phyloP scores from a whole-genome alignment of 805 yeast species.

The Saturnispora quitensis region DNA sequence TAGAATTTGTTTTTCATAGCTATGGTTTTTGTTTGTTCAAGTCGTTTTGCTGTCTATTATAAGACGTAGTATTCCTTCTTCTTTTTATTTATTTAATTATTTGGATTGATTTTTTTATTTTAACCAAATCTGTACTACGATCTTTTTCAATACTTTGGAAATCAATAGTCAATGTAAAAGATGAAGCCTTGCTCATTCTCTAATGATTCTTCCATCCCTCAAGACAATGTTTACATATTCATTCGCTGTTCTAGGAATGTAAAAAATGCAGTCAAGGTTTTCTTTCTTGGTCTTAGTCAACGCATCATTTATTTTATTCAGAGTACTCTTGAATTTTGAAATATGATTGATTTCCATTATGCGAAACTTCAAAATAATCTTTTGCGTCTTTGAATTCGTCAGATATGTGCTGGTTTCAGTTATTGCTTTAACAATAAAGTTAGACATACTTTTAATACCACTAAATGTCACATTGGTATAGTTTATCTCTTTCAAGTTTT shows the following conservation, averaged over 20 bases:
- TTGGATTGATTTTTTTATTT: neutral
- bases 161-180: neutral
- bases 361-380: neutral
- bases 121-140: neutral
- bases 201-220: neutral
- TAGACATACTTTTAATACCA: conserved; percentile 3
- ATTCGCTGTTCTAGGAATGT: neutral
- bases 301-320: neutral
- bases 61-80: neutral
- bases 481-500: neutral
- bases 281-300: neutral
- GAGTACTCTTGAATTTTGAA: neutral
- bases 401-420: neutral
- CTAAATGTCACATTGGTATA: neutral
- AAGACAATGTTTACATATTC: neutral
- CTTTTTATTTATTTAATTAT: too few species aligned
- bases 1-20: neutral
- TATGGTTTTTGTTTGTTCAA: neutral
- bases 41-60: neutral
- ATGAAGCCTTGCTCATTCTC: neutral
- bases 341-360: neutral
- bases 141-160: neutral
- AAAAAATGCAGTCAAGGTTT: neutral
- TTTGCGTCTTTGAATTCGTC: neutral
- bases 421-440: conserved; percentile 2